These are phyloP conservation scores for Pilobolus umbonatus DNA, from an alignment of 192 early-diverging fungal genomes.

Conservation along the genomic window DNA sequence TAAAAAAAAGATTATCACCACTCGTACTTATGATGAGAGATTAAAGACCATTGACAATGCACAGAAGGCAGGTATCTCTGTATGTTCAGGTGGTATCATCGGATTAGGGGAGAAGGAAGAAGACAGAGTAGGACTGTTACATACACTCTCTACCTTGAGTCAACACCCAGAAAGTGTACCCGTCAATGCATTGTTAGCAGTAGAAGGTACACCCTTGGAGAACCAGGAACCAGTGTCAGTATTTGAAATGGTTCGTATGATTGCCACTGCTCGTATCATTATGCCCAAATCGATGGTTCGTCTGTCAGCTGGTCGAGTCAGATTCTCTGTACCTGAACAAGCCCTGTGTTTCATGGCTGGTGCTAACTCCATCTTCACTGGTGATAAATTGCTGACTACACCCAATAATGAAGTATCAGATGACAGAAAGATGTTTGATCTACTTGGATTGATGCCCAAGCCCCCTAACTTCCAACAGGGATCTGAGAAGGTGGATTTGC, in stretches of 20 bases:
- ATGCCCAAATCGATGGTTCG: constrained; percentile 78
- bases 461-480: constrained; percentile 44
- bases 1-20: constrained; percentile 63
- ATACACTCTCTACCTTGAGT: constrained; percentile 65
- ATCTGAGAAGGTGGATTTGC: constrained; percentile 26
- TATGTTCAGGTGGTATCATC: constrained; percentile 84
- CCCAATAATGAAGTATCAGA: constrained; percentile 69
- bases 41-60: constrained; percentile 68
- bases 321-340: constrained; percentile 59
- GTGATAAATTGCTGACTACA: constrained; percentile 77
- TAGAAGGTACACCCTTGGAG: constrained; percentile 74
- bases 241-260: constrained; percentile 82
- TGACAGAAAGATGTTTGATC: constrained; percentile 71
- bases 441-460: constrained; percentile 48
- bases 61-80: constrained; percentile 71
- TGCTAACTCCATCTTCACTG: constrained; percentile 83
- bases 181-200: constrained; percentile 76
- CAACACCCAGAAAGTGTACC: constrained; percentile 77
- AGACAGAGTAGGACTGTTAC: constrained; percentile 72
- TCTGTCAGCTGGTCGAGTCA: constrained; percentile 71
- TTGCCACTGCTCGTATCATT: constrained; percentile 75
- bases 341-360: constrained; percentile 78
- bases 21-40: constrained; percentile 75
- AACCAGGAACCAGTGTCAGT: constrained; percentile 75
- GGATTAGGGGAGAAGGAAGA: constrained; percentile 68